A percentile compares a stretch with the other conserved stretches of the same genome.
These are phyloP conservation scores for Incumbomyces lentus DNA, from an alignment of 2,329 filamentous ascomycete species.

Conservation along the genomic window DNA sequence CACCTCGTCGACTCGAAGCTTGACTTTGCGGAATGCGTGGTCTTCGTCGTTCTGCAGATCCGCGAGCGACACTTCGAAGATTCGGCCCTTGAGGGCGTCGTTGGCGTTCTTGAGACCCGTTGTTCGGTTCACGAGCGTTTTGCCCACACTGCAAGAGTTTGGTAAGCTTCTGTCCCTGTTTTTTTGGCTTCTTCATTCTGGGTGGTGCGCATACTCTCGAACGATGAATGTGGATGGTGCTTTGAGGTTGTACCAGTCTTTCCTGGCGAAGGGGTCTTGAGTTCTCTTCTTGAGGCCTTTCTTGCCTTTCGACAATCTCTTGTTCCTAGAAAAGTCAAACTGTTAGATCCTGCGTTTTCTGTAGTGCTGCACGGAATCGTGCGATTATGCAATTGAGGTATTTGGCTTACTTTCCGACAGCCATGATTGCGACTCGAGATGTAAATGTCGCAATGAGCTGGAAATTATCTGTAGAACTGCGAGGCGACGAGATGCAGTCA, in stretches of 20 bases:
- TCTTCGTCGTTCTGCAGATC: constrained; percentile 99
- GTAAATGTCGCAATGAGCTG: constrained; percentile 6
- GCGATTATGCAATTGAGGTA: background rate
- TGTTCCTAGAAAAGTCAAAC: constrained; percentile 58
- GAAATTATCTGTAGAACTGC: constrained; percentile 8
- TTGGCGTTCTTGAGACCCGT: constrained; percentile 99
- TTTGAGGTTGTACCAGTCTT: constrained; percentile 99
- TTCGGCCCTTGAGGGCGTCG: constrained; percentile 95
- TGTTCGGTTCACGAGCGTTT: constrained; percentile 98
- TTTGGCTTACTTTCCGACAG: constrained; percentile 67
- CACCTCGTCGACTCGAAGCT: constrained; percentile 95
- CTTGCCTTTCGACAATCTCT: constrained; percentile 99
- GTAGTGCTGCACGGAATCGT: background rate
- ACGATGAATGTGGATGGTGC: constrained; percentile 91
- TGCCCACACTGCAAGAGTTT: constrained; percentile 69
- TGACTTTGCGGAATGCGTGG: constrained; percentile 99
- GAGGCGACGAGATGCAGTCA: background rate
- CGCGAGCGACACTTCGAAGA: constrained; percentile 97
- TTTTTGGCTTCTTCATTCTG: constrained; percentile 14
- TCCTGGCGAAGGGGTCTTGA: constrained; percentile 91
- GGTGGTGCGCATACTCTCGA: constrained; percentile 66
- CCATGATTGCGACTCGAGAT: constrained; percentile 56
- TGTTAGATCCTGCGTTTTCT: background rate
- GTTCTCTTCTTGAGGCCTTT: constrained; percentile 99
- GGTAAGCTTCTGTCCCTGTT: constrained; percentile 22